Evolutionary conservation across 495 filamentous ascomycete species (phyloP), one percentile per base, ranked within the genome.

Genomic region (Hyaloscypha hepaticicola): DNA sequence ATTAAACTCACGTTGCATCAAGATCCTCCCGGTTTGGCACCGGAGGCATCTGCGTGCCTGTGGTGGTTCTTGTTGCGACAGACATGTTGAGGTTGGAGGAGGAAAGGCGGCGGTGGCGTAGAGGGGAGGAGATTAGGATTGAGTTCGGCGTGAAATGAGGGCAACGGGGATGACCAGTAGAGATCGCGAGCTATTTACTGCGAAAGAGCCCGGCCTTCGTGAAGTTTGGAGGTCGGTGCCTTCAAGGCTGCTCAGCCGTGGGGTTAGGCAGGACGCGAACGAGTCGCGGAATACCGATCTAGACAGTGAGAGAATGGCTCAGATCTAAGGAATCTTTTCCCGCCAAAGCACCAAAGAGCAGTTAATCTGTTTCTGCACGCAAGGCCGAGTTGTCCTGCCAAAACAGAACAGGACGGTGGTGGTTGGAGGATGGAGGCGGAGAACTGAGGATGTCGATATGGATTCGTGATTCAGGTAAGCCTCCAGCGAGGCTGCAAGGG

Each of bases 21-120:
- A 96, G 82, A 76, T 96, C 92, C 77, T 96, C 92, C 79, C 88
- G 88, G 69, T 88, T 87, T 60, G 90, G 89, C 19, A 74, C 72
- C 61, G 75, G 70, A 29, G 80, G 78, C 79, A 82, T 81, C 38
- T 9, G 11, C 38, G 3, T 45, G n/a, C n/a, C n/a, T 21, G 51
- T 21, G 2, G 61, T 29, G 3, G 56, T 58, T 38, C 53, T 58
- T 7, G 58, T 66, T 34, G 62, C 53, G 11, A 63, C 56, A 38
- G 68, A 66, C 68, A 69, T 69, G 21, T 56, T 64, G 34, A 24
- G 31, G 41, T 24, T 25, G 59, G 61, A 60, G 62, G 55, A 55
- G 38, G 38, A 45, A 45, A 45, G 38, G 38, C 19, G 38, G 38
- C 19, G 38, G 38, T 16, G 38, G 14, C 14, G 38, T 16, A 16